A percentile compares a stretch with the other conserved stretches of the same genome.
Conservation (phyloP, 495 filamentous ascomycete genomes). For the Tetracladium marchalianum region DNA sequence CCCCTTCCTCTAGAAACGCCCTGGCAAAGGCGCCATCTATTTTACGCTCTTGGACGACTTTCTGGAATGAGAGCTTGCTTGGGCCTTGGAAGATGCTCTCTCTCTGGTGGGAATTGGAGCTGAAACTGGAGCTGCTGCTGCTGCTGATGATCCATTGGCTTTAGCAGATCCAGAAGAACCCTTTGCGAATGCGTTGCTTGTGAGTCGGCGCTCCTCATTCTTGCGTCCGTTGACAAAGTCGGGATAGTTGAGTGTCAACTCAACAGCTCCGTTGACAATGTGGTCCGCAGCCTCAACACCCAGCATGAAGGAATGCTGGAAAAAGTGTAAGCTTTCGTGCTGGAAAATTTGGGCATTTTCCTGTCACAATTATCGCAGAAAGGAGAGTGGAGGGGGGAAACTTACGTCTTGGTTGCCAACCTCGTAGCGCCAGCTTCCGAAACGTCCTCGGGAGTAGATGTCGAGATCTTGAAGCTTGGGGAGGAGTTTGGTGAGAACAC, state of each 20-base stretch:
- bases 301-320: slow-evolving; percentile 91
- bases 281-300: slow-evolving; percentile 95
- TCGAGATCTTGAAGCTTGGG: slow-evolving; percentile 83
- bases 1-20: too few relatives aligned
- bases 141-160: slow-evolving; percentile 20
- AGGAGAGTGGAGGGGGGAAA: background rate
- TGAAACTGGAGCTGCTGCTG: too few relatives aligned
- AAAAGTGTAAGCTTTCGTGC: background rate
- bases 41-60: slow-evolving; percentile 25
- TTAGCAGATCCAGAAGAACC: slow-evolving; percentile 16
- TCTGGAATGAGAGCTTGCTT: slow-evolving; percentile 20
- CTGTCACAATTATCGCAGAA: background rate
- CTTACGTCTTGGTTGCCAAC: slow-evolving; percentile 32
- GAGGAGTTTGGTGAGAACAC: slow-evolving; percentile 82
- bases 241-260: slow-evolving; percentile 96
- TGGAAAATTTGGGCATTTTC: background rate
- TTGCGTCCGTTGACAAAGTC: slow-evolving; percentile 92
- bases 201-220: slow-evolving; percentile 80
- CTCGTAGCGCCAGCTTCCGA: slow-evolving; percentile 98
- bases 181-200: slow-evolving; percentile 20
- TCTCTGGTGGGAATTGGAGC: slow-evolving; percentile 31
- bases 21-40: slow-evolving; percentile 4
- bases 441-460: slow-evolving; percentile 93
- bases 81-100: slow-evolving; percentile 24
- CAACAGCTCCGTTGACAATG: slow-evolving; percentile 87